Percentiles rank a stretch among this genome's conserved stretches.
These are phyloP conservation scores for Penicillium sp. DNA, from an alignment of 2,329 filamentous ascomycete species.

Conservation along the genomic window DNA sequence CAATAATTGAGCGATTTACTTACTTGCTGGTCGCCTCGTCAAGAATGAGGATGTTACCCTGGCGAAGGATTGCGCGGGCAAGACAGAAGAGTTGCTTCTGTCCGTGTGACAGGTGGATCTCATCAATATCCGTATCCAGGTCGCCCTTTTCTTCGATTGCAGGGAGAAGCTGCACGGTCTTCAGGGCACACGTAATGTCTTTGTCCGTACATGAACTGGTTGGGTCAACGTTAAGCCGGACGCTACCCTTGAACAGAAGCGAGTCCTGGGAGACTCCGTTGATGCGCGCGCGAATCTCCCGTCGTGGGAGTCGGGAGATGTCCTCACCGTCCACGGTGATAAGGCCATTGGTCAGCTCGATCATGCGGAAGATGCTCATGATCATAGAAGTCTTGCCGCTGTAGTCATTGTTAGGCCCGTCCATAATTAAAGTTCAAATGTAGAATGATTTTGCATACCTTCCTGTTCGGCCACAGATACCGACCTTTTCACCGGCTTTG, in stretches of 20 bases:
- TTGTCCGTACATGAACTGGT: conserved; percentile 30
- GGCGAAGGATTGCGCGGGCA: conserved; percentile 57
- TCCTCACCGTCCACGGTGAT: conserved; percentile 47
- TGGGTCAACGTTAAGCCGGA: conserved; percentile 44
- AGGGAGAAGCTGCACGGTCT: conserved; percentile 38
- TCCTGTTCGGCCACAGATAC: conserved; percentile 43
- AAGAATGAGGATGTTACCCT: conserved; percentile 45
- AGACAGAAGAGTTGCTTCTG: conserved; percentile 66
- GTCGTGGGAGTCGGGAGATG: conserved; percentile 38
- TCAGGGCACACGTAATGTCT: conserved; percentile 38
- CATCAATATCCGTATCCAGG: conserved; percentile 46
- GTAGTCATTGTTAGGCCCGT: neutral
- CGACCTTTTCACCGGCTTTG: conserved; percentile 41
- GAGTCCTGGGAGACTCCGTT: conserved; percentile 48
- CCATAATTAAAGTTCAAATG: neutral
- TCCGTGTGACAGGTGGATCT: conserved; percentile 55
- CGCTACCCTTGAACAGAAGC: conserved; percentile 42
- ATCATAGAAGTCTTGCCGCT: conserved; percentile 48
- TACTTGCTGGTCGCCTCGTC: conserved; percentile 46
- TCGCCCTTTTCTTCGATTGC: conserved; percentile 41
- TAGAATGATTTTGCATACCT: conserved; percentile 23
- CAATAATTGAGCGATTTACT: conserved; percentile 15
- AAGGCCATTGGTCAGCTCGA: conserved; percentile 40
- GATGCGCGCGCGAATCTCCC: conserved; percentile 42
- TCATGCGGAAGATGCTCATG: conserved; percentile 44